These are phyloP conservation scores for Trichophyton simii DNA, from an alignment of 2,329 filamentous ascomycete species.

Conservation along the genomic window DNA sequence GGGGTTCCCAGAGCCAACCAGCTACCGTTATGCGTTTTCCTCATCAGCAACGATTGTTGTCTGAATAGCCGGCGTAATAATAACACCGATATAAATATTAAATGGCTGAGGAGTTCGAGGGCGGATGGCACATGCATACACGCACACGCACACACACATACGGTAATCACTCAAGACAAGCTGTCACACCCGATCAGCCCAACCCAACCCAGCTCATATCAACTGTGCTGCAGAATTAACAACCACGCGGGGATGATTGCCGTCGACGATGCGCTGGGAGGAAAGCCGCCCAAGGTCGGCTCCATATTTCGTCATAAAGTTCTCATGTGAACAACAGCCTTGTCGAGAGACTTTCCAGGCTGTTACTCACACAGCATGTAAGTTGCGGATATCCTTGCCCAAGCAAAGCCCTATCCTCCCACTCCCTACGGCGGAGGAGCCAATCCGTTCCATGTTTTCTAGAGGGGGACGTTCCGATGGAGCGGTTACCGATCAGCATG, in stretches of 20 bases:
- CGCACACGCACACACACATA: no score
- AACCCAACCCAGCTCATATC: not conserved
- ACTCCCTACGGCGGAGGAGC: not conserved
- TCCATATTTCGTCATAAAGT: slow-evolving; percentile 2
- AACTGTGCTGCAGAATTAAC: not conserved
- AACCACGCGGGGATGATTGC: slow-evolving; percentile 1
- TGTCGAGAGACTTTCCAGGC: not conserved
- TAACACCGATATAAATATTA: not conserved
- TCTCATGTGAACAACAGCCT: not conserved
- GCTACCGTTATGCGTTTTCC: not conserved
- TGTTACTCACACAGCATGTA: no score
- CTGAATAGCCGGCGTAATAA: not conserved
- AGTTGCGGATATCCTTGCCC: not conserved
- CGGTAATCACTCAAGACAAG: not conserved
- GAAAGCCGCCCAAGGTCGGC: slow-evolving; percentile 1
- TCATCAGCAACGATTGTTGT: not conserved
- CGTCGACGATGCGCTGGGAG: not conserved
- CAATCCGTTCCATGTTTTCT: not conserved
- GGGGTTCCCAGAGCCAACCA: not conserved
- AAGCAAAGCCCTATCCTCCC: not conserved
- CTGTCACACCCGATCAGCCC: not conserved
- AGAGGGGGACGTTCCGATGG: slow-evolving; percentile 8
- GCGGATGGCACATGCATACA: not conserved
- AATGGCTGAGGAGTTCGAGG: not conserved
- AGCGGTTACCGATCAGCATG: slow-evolving; percentile 11